Conservation (phyloP, 306 rosid genomes). For the Pueraria montana region DNA sequence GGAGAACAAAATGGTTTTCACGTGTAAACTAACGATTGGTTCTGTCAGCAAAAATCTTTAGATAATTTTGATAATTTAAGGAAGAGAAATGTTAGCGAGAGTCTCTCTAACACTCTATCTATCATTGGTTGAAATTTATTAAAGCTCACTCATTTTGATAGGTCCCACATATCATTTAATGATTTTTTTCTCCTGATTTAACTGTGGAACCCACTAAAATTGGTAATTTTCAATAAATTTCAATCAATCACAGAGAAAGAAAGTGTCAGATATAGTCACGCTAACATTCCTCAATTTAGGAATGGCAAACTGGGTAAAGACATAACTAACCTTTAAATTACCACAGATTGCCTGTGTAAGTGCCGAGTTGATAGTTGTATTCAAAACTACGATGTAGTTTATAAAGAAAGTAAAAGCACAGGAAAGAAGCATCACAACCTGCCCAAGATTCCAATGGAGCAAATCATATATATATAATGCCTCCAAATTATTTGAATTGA, state of each 20-base stretch:
- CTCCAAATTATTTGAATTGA: slow-evolving; percentile 32
- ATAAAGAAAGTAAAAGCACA: slow-evolving; percentile 77
- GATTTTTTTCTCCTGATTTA: too few relatives aligned
- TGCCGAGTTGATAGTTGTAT: slow-evolving; percentile 85
- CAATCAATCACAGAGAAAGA: too few relatives aligned
- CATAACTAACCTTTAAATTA: slow-evolving; percentile 54
- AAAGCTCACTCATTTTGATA: too few relatives aligned
- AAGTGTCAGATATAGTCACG: too few relatives aligned
- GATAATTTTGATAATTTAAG: neutral
- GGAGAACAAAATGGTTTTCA: neutral
- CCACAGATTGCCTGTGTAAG: slow-evolving; percentile 90
- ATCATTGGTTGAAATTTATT: too few relatives aligned
- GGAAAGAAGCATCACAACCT: slow-evolving; percentile 83
- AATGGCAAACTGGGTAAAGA: neutral
- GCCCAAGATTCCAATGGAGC: slow-evolving; percentile 51
- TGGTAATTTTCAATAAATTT: too few relatives aligned
- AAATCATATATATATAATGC: slow-evolving; percentile 41
- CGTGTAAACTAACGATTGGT: neutral
- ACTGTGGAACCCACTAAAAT: too few relatives aligned
- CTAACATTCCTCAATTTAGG: too few relatives aligned
- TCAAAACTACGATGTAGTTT: slow-evolving; percentile 79
- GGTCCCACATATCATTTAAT: too few relatives aligned
- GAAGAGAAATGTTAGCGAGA: too few relatives aligned
- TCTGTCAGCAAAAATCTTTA: neutral
- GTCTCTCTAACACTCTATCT: too few relatives aligned